Conservation (phyloP, 305 asterid species). For the Ilex paraguariensis region DNA sequence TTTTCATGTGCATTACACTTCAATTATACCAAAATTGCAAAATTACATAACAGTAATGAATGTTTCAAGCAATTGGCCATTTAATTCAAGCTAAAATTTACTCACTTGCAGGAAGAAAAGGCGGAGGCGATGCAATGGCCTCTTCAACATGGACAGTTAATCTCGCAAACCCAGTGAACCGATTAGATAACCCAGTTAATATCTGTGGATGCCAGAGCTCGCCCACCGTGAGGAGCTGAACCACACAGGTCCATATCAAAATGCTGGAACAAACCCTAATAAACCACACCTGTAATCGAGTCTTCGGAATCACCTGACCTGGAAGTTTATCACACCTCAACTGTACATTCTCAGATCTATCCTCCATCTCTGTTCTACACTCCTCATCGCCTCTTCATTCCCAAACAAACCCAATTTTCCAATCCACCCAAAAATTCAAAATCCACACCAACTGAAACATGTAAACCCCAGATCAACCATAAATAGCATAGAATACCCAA, state of each 20-base stretch:
- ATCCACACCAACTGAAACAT: no score
- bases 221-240: constrained; percentile 74
- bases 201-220: constrained; percentile 81
- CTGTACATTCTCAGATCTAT: constrained; percentile 22
- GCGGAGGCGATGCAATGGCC: constrained; percentile 35
- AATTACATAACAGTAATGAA: no score
- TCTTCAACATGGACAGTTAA: constrained; percentile 40
- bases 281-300: constrained; percentile 84
- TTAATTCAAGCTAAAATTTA: constrained; percentile 10
- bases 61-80: no score
- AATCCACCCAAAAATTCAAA: no score
- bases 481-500: no score
- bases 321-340: constrained; percentile 14
- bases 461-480: no score
- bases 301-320: constrained; percentile 61
- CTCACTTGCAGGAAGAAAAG: constrained; percentile 59
- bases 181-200: constrained; percentile 31
- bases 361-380: constrained; percentile 30
- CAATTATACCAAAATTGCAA: constrained; percentile 5
- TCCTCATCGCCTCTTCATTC: constrained; percentile 35
- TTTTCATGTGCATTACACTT: constrained; percentile 9
- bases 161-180: constrained; percentile 30
- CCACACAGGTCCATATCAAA: constrained; percentile 90
- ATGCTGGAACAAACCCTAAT: constrained; percentile 83
- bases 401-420: constrained; percentile 3